Conservation (phyloP, 2,329 filamentous ascomycete genomes). For the Colletotrichum echinochloae region DNA sequence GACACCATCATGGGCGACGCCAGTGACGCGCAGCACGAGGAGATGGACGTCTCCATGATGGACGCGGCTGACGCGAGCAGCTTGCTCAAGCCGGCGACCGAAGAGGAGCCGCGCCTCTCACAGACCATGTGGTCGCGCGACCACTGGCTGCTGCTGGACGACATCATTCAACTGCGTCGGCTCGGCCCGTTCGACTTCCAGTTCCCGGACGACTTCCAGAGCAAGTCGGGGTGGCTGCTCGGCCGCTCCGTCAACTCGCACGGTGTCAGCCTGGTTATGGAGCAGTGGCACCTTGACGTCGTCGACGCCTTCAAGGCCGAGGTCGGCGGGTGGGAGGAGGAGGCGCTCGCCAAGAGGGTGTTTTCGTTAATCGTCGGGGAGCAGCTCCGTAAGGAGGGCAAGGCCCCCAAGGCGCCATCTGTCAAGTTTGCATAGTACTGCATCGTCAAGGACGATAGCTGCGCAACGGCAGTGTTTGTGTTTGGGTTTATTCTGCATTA, state of each 20-base stretch:
- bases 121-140: conserved; percentile 60
- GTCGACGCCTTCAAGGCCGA: conserved; percentile 64
- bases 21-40: conserved; percentile 40
- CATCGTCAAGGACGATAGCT: neutral
- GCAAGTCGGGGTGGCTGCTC: conserved; percentile 53
- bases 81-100: conserved; percentile 1
- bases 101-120: conserved; percentile 48
- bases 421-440: conserved; percentile 28
- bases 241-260: conserved; percentile 62
- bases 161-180: conserved; percentile 62
- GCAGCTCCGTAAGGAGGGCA: conserved; percentile 50
- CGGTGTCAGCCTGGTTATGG: conserved; percentile 60
- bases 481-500: conserved; percentile 43
- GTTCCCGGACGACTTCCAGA: conserved; percentile 45
- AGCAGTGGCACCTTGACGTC: conserved; percentile 69
- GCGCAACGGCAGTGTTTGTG: conserved; percentile 9
- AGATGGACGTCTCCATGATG: conserved; percentile 35
- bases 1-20: conserved; percentile 46
- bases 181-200: conserved; percentile 55
- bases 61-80: conserved; percentile 14
- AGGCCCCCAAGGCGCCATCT: conserved; percentile 15
- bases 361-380: conserved; percentile 67
- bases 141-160: conserved; percentile 67
- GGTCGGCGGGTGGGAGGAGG: conserved; percentile 64
- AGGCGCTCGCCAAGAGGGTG: conserved; percentile 62